Conservation (phyloP, 495 filamentous ascomycete genomes). For the Aspergillus cristatus region DNA sequence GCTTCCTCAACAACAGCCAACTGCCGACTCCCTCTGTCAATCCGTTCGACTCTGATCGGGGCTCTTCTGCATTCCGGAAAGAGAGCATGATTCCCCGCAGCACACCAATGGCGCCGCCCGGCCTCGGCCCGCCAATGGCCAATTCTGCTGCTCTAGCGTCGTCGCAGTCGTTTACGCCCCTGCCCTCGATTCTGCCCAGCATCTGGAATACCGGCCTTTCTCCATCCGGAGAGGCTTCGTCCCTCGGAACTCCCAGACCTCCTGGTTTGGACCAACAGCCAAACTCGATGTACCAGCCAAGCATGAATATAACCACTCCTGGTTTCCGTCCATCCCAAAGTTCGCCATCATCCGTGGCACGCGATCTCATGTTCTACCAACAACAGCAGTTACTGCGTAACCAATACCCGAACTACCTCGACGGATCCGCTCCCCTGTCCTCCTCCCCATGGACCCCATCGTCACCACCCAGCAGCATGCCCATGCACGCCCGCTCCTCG, state of each 20-base stretch:
- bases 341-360: constrained; percentile 9
- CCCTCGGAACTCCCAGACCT: constrained; percentile 24
- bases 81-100: constrained; percentile 14
- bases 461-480: constrained; percentile 12
- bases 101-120: constrained; percentile 29
- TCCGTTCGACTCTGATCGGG: constrained; percentile 14
- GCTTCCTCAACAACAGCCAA: constrained; percentile 14
- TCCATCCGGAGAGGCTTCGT: constrained; percentile 18
- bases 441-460: constrained; percentile 16
- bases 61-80: constrained; percentile 12
- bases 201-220: constrained; percentile 39
- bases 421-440: constrained; percentile 9
- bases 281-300: constrained; percentile 5
- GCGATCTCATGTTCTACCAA: constrained; percentile 23
- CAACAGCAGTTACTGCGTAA: constrained; percentile 9
- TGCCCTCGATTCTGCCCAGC: constrained; percentile 30
- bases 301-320: constrained; percentile 8
- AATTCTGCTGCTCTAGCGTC: constrained; percentile 17
- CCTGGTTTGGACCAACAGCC: constrained; percentile 24
- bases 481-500: too few species aligned
- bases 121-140: constrained; percentile 23
- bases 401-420: constrained; percentile 1
- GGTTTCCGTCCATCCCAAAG: constrained; percentile 19
- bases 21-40: constrained; percentile 22
- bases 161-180: constrained; percentile 26